A percentile compares a stretch with the other conserved stretches of the same genome.
These are phyloP conservation scores for Mortierella claussenii DNA, from an alignment of 192 early-diverging fungal species.

Conservation along the genomic window DNA sequence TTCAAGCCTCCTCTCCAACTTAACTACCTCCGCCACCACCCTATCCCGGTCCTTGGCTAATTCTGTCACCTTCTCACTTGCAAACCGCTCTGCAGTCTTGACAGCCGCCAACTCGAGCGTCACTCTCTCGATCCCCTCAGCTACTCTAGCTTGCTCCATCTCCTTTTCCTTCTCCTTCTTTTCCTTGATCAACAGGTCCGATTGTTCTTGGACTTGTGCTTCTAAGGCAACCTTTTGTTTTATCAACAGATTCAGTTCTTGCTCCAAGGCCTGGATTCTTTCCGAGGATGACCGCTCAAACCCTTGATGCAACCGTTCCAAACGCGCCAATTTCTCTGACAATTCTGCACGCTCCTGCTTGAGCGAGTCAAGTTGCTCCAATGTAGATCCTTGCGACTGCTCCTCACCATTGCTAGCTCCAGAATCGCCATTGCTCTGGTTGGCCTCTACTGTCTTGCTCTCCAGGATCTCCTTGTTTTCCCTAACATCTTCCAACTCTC, in stretches of 20 bases:
- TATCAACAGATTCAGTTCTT: slow-evolving; percentile 30
- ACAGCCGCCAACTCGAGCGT: slow-evolving; percentile 37
- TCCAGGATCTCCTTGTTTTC: not conserved
- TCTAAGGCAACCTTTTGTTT: slow-evolving; percentile 32
- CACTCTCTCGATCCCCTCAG: slow-evolving; percentile 40
- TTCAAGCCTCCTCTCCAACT: slow-evolving; percentile 30
- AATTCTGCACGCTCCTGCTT: slow-evolving; percentile 46
- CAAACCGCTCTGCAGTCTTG: slow-evolving; percentile 37
- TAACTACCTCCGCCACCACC: slow-evolving; percentile 31
- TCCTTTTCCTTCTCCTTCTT: slow-evolving; percentile 40
- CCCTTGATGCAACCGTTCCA: slow-evolving; percentile 44
- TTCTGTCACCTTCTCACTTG: slow-evolving; percentile 40
- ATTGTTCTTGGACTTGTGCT: slow-evolving; percentile 47
- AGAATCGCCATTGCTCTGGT: no score
- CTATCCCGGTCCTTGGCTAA: slow-evolving; percentile 36
- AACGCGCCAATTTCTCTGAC: slow-evolving; percentile 35
- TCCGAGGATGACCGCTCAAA: slow-evolving; percentile 37
- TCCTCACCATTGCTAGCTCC: no score
- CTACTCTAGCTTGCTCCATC: slow-evolving; percentile 30
- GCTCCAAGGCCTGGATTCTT: slow-evolving; percentile 18
- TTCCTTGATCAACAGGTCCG: slow-evolving; percentile 38
- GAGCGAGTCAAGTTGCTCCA: slow-evolving; percentile 26
- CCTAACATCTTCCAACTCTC: not conserved
- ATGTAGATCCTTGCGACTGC: no score
- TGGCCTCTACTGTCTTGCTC: no score